Evolutionary conservation across 441 rosid species (phyloP), one percentile per base, ranked within the genome.

Genomic region (Erodium trifolium): DNA sequence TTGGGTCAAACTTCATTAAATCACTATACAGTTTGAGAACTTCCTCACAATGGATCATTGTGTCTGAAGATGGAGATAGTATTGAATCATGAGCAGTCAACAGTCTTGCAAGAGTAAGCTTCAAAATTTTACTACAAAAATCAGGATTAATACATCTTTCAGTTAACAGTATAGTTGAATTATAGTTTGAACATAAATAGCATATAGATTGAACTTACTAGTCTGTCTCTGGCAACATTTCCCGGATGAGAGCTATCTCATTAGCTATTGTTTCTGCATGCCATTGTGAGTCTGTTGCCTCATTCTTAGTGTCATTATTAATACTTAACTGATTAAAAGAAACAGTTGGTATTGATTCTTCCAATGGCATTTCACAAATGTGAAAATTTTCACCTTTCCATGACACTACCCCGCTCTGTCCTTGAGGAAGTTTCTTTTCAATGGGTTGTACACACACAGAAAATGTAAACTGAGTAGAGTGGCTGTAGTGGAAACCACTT

Each of bases 41-140:
- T 82, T 85, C 86, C 69, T 83, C 79, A 70, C 77, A 86, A 63
- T 89, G 85, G 66, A 43, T 71, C 67, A 68, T 70, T 67, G 75
- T 75, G 11, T 65, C 72, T 62, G 78, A 64, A 71, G 51, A 63
- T 45, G 77, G 69, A 66, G 73, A 69, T 55, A 39, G 29, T 78
- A 85, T 76, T 59, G 70, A 80, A 77, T 89, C 86, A 73, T 69
- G 77, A 67, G 97, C 93, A 79, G 79, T 86, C 86, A 89, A 77
- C 81, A 91, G 79, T 78, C 91, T 88, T 27, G 96, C 98, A 71
- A 91, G 88, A 14, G 91, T 87, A 78, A 93, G 92, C 84, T 93
- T 93, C 72, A 96, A 96, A 71, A 93, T 88, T 87, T 93, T 93
- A 79, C 96, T 91, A 73, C 78, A 76, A 53, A 18, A 67, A 62